Evolutionary conservation across 805 yeast genomes (phyloP).

Genomic region (Saccharomycopsis selenospora): DNA sequence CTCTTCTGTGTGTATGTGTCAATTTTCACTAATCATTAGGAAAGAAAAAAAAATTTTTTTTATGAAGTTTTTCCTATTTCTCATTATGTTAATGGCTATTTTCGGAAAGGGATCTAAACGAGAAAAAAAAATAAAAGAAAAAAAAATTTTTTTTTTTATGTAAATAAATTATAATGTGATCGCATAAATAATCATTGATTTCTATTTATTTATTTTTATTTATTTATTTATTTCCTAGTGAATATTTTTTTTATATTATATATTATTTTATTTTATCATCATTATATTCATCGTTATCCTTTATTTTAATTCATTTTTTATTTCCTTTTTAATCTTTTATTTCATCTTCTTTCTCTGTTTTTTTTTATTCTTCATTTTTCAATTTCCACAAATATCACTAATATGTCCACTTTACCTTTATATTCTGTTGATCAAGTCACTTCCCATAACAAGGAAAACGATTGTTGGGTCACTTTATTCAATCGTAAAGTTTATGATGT

Average conservation of each 20-base stretch:
- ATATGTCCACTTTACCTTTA: slow-evolving; percentile 45
- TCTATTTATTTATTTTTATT: too few species aligned
- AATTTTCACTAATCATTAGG: background rate
- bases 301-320: background rate
- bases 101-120: slow-evolving; percentile 1
- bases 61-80: too few species aligned
- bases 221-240: too few species aligned
- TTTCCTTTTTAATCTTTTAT: background rate
- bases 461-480: slow-evolving; percentile 78
- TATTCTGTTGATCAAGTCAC: slow-evolving; percentile 47
- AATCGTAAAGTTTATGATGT: slow-evolving; percentile 80
- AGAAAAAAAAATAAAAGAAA: background rate
- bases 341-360: background rate
- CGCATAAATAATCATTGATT: too few species aligned
- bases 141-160: background rate
- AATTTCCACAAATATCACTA: background rate
- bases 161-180: background rate
- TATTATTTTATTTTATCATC: background rate
- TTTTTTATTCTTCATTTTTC: background rate
- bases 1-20: background rate
- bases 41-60: too few species aligned
- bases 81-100: too few species aligned
- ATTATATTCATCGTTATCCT: background rate
- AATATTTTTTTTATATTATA: too few species aligned
- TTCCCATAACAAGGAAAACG: slow-evolving; percentile 42